A percentile compares a stretch with the other conserved stretches of the same genome.
Evolutionary conservation across 441 rosid genomes (phyloP).

Genomic region (Flueggea neowawraea): DNA sequence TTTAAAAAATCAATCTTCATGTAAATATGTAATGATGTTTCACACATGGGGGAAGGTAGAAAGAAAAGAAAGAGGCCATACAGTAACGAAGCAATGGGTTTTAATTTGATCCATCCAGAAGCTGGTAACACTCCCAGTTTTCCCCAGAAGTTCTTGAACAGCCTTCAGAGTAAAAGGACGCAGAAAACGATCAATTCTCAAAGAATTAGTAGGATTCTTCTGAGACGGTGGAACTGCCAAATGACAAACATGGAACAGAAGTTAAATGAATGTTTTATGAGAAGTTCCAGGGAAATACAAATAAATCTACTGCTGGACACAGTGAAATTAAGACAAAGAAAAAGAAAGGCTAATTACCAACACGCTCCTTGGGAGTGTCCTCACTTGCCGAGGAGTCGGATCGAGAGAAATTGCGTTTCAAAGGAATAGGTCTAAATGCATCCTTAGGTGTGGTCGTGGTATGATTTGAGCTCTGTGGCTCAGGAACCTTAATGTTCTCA

Average conservation of each 20-base stretch:
- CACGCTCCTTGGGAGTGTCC: slow-evolving; percentile 75
- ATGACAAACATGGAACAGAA: not conserved
- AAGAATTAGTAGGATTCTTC: slow-evolving; percentile 72
- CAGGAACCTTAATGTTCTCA: slow-evolving; percentile 59
- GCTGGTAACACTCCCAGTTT: slow-evolving; percentile 69
- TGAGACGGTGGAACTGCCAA: slow-evolving; percentile 85
- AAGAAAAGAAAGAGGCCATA: slow-evolving; percentile 33
- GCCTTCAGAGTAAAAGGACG: slow-evolving; percentile 97
- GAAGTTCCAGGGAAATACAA: not conserved
- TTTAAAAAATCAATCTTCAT: no score
- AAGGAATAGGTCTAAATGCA: slow-evolving; percentile 29
- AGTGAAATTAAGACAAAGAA: not conserved
- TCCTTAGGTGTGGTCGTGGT: slow-evolving; percentile 59
- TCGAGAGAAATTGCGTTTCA: slow-evolving; percentile 55
- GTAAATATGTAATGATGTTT: not conserved
- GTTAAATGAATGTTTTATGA: not conserved
- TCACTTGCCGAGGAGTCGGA: slow-evolving; percentile 65
- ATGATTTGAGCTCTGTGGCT: slow-evolving; percentile 39
- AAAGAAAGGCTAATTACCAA: slow-evolving; percentile 52
- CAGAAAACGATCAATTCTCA: slow-evolving; percentile 78
- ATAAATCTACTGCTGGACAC: not conserved
- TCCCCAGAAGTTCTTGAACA: slow-evolving; percentile 91
- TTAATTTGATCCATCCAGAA: slow-evolving; percentile 99
- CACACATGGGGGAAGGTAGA: not conserved
- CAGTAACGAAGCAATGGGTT: slow-evolving; percentile 93